These are phyloP conservation scores for Ogataea neopini DNA, from an alignment of 805 yeast genomes.

Conservation along the genomic window DNA sequence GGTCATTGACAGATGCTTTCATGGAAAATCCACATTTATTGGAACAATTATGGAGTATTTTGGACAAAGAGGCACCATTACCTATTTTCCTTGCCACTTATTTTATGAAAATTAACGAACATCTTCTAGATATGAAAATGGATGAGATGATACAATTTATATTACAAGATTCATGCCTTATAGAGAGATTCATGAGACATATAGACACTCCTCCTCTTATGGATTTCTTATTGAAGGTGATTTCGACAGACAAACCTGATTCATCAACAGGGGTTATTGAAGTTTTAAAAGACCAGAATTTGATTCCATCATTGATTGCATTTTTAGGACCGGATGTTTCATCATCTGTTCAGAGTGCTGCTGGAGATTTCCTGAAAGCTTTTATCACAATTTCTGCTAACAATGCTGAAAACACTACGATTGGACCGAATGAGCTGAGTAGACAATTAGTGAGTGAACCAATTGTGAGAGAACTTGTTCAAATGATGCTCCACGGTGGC, in stretches of 20 bases:
- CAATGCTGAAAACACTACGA: conserved; percentile 84
- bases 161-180: conserved; percentile 65
- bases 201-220: conserved; percentile 91
- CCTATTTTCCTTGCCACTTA: conserved; percentile 80
- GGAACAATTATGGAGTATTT: conserved; percentile 73
- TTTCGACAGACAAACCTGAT: conserved; percentile 91
- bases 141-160: conserved; percentile 76
- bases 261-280: conserved; percentile 85
- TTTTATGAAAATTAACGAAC: conserved; percentile 90
- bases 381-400: conserved; percentile 92
- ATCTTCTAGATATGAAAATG: conserved; percentile 83
- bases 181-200: conserved; percentile 78
- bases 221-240: conserved; percentile 87
- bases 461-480: conserved; percentile 64
- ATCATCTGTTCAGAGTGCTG: conserved; percentile 83
- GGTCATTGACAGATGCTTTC: conserved; percentile 90
- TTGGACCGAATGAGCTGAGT: conserved; percentile 94
- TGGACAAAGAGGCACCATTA: conserved; percentile 66
- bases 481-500: conserved; percentile 79
- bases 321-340: conserved; percentile 67
- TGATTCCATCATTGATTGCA: conserved; percentile 71
- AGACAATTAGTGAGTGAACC: conserved; percentile 82
- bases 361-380: conserved; percentile 93
- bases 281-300: conserved; percentile 65
- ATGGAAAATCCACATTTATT: conserved; percentile 71